Evolutionary conservation across 2,329 filamentous ascomycete species (phyloP), one percentile per base, ranked within the genome.

Genomic region (Cordyceps fumosorosea): DNA sequence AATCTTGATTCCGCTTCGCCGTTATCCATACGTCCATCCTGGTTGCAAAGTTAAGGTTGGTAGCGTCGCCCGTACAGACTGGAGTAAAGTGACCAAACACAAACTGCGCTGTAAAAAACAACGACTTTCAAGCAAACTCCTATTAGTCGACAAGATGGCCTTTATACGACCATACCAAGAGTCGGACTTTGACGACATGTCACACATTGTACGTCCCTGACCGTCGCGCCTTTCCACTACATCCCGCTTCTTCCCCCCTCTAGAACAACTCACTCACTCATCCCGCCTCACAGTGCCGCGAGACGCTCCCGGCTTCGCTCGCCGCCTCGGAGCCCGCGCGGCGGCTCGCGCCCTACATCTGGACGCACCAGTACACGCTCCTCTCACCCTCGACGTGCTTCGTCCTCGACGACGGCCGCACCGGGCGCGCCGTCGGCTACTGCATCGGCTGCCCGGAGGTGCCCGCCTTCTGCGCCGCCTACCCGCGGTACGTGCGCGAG

Each of bases 291-390:
- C 65, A 81, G 80, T 82, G 80, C 69, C 77, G 78, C 59, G 76
- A 71, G 32, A 82, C 80, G 37, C 75, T 81, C 20, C 78, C 78
- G 3, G 75, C 76, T 0, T 75, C 74, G 5, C 74, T 81, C n/a
- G 44, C 66, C 29, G 51, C 66, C 20, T 77, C 75, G 32, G 68
- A 73, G 42, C 67, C 67, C 12, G 74, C 73, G 5, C 64, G 66
- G 53, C 71, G 71, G 20, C 72, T 80, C 34, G 73, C 78, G 16
- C 79, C 79, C 1, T 81, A 82, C 70, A 66, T 82, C 67, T 82
- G 80, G 80, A 80, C 78, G 10, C 79, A 81, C 67, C 79, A 76
- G 44, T 81, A 78, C 73, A 80, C 78, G 18, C 71, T 75, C 66
- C 76, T 81, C 63, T 78, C 72, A 10, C 78, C 79, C 0, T 47